Percentiles rank a stretch among this genome's conserved stretches.
phyloP scores from a whole-genome alignment of 2,329 filamentous ascomycete genomes.

The Huntiella savannae region DNA sequence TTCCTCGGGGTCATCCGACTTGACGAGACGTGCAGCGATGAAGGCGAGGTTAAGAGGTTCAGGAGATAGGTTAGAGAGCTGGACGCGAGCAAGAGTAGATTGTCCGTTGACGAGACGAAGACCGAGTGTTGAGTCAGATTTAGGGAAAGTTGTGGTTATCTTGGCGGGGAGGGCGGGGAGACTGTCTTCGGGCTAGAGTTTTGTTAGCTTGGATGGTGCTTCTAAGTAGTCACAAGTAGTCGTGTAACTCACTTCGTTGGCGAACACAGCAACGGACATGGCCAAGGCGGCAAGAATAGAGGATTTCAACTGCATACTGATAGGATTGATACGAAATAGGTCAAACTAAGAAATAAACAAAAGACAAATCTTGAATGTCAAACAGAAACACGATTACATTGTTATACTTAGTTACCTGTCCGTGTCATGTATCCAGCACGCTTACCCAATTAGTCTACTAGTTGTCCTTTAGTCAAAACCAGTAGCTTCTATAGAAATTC shows the following conservation, averaged over 20 bases:
- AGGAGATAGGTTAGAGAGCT: conserved; percentile 69
- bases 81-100: conserved; percentile 63
- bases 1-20: conserved; percentile 25
- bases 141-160: conserved; percentile 44
- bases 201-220: conserved; percentile 6
- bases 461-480: no score
- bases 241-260: conserved; percentile 15
- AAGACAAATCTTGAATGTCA: no score
- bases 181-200: conserved; percentile 6
- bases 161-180: conserved; percentile 13
- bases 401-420: no score
- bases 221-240: not conserved
- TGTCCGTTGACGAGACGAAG: conserved; percentile 90
- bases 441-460: no score
- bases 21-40: conserved; percentile 55
- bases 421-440: no score
- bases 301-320: conserved; percentile 55
- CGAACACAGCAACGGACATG: conserved; percentile 45
- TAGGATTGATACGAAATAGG: not conserved
- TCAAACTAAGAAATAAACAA: no score
- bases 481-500: no score
- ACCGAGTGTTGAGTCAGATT: conserved; percentile 63
- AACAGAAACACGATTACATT: no score
- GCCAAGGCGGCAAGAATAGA: conserved; percentile 54
- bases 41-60: conserved; percentile 56